phyloP scores from a whole-genome alignment of 2,329 filamentous ascomycete genomes.

The Akanthomyces muscarius region DNA sequence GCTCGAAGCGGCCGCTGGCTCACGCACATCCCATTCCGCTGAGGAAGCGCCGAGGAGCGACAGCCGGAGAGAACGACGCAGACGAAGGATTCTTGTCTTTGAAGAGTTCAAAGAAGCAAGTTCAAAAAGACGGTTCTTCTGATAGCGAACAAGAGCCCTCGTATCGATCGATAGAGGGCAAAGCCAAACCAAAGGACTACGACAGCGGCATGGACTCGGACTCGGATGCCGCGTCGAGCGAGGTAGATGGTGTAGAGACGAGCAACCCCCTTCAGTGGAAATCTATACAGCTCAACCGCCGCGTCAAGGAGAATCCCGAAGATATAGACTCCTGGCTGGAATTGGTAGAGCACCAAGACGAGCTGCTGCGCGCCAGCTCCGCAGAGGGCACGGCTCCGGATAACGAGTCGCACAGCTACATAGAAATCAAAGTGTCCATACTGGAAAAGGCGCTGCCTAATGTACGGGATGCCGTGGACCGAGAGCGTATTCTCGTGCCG shows the following conservation, averaged over 20 bases:
- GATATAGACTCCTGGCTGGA: slow-evolving; percentile 72
- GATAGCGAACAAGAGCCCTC: slow-evolving; percentile 47
- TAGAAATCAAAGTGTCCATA: slow-evolving; percentile 75
- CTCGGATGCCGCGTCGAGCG: slow-evolving; percentile 37
- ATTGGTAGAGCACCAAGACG: slow-evolving; percentile 74
- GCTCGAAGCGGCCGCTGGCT: slow-evolving; percentile 26
- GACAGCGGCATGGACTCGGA: slow-evolving; percentile 49
- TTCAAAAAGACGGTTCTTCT: slow-evolving; percentile 38
- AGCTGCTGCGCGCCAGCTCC: slow-evolving; percentile 51
- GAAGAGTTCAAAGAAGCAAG: slow-evolving; percentile 39
- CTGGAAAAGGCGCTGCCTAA: slow-evolving; percentile 72
- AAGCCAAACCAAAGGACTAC: slow-evolving; percentile 48
- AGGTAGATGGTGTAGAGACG: slow-evolving; percentile 29
- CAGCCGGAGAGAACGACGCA: slow-evolving; percentile 21
- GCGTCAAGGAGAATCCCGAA: slow-evolving; percentile 60
- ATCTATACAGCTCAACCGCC: slow-evolving; percentile 59
- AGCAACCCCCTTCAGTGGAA: slow-evolving; percentile 48
- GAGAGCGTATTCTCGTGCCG: slow-evolving; percentile 60
- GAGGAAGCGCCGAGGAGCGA: slow-evolving; percentile 26
- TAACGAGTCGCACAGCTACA: slow-evolving; percentile 63
- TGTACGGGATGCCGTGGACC: slow-evolving; percentile 41
- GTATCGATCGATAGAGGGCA: slow-evolving; percentile 64
- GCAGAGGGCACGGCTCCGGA: slow-evolving; percentile 44
- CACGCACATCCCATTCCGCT: slow-evolving; percentile 39
- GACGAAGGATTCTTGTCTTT: slow-evolving; percentile 49